Base-by-base conservation (phyloP, 805 yeast genomes). In the Suhomyces tanzawaensis region DNA sequence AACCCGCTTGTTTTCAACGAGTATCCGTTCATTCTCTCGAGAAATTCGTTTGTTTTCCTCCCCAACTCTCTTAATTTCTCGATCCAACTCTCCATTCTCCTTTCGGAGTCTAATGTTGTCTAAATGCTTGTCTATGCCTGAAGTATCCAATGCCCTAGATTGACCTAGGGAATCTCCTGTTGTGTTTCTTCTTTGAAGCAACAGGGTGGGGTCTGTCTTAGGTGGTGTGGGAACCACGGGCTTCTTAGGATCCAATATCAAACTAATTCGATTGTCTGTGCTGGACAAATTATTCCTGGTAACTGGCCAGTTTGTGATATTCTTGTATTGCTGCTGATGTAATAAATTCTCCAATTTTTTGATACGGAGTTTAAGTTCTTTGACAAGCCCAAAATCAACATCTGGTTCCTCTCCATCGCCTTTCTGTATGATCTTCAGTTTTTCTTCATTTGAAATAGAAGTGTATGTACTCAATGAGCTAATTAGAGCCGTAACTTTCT, bases 271-370 rank as follows among this genome's bases (percentile, higher is more conserved):
- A n/a, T 24, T 24, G n/a, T 22, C 28, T 29, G 4, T n/a, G 4
- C 35, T 22, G 14, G 13, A 7, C 34, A 7, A 19, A 4, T 17
- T 13, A 16, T 11, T 29, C 35, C 58, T 45, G 7, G 58, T 57
- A 7, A 64, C 67, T 4, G 71, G 76, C 73, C 61, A 71, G 49
- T 42, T 73, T 22, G 69, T 70, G 26, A 79, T 65, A 36, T 78
- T 75, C 32, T 73, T 72, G 51, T 73, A 79, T 46, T 77, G 86
- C 37, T 79, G 83, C 45, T 85, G 87, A 54, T 88, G 93, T 12
- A 89, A 62, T 26, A 88, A 60, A 38, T 77, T 82, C 49, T 89
- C 96, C 36, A 91, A 70, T 48, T 84, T 84, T 44, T 77, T 78
- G 28, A 91, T 85, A 37, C 95, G 66, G 8, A 76, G 60, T 55